Evolutionary conservation across 2,329 filamentous ascomycete species (phyloP), one percentile per base, ranked within the genome.

Genomic region (Neonectria ditissima): DNA sequence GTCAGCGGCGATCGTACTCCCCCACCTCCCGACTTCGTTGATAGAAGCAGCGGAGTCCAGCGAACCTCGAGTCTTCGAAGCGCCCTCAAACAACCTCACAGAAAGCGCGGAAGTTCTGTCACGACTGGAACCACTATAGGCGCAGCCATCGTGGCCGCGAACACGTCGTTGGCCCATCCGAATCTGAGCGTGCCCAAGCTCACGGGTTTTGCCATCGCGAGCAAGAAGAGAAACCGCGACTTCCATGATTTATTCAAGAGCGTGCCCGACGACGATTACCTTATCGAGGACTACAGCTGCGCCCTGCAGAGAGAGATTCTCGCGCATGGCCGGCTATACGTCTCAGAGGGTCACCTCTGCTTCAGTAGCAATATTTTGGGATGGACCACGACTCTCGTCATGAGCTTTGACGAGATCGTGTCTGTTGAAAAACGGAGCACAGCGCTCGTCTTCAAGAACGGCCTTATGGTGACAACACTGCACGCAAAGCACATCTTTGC

Each of bases 321-420:
- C 37, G 89, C 97, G 7, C 96, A 97, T 70, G 96, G 96, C 6
- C 88, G 96, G 43, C 86, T 99, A 14, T 99, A 99, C 75, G 93
- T 99, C 44, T 98, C 96, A 0, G 96, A 99, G 80, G 94, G 95
- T 11, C 95, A 99, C 76, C 89, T 99, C 50, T 99, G 96, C 82
- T 99, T 99, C 80, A 97, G 94, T 74, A 98, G 96, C 83, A 99
- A 99, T 76, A 99, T 99, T 69, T 87, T 99, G 50, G 96, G 96
- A 57, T 99, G 96, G 96, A 92, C 97, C 22, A 99, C 96, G 0
- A 99, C 96, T 1, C 83, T 99, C 44, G 95, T 99, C 55, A 97
- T 99, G 82, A 97, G 94, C 78, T 99, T 99, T 76, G 96, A 99
- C 75, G 96, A 99, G 78, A 93, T 99, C 62, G 93, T 98, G 20